Evolutionary conservation across 805 yeast genomes (phyloP), one percentile per base, ranked within the genome.

Genomic region (Candida ficus): DNA sequence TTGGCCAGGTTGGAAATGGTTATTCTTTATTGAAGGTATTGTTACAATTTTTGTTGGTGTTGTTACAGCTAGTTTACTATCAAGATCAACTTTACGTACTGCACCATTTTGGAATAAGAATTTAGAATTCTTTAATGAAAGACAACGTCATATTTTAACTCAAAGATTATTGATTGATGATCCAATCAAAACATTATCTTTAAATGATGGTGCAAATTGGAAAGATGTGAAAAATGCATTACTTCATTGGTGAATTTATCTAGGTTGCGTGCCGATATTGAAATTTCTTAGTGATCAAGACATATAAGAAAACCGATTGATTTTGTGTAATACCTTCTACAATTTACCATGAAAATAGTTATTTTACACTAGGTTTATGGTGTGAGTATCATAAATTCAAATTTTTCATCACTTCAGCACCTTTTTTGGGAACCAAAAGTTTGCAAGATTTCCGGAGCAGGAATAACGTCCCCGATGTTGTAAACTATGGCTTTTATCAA

Each of bases 11-110:
- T 36, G 40, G 44, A 36, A 39, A 37, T 41, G 34, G 34, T 11
- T 41, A 4, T 41, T 41, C 23, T n/a, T 41, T 11, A 28, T 33
- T 18, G 44, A 41, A 29, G 40, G 41, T 28, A 23, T 33, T 25
- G 14, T 33, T 33, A 20, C 21, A 17, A 9, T 33, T 18, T 19
- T 19, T 23, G n/a, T 17, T 33, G 36, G 36, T 23, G 16, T 33
- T 5, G 12, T 33, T 12, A 14, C 16, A 14, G 28, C 29, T 4
- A 1, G 16, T 17, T 5, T 17, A 12, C n/a, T 33, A 7, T 29
- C 36, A 16, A 23, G 25, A 14, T 33, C 36, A 14, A 33, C 16
- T 12, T 4, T 8, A 23, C 4, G 4, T 14, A 19, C 36, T 16
- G 14, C 12, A 33, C 36, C 36, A 10, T 33, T 33, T 21, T 33